Evolutionary conservation across 106 monocot species (phyloP).

Genomic region (Vanilla planifolia): DNA sequence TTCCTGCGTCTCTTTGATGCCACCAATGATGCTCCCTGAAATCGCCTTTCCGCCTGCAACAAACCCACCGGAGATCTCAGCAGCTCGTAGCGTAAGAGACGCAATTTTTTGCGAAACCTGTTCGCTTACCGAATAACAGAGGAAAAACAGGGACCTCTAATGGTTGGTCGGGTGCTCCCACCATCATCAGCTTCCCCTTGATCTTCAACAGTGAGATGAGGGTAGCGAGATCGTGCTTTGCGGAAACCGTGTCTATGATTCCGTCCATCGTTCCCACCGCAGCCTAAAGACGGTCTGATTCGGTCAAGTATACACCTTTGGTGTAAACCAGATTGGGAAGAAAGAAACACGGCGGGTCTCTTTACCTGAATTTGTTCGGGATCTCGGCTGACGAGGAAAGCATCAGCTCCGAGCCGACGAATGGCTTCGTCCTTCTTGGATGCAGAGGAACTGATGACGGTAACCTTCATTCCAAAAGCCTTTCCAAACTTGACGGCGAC

Average conservation of each 20-base stretch:
- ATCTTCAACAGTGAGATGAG: slow-evolving; percentile 47
- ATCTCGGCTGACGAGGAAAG: slow-evolving; percentile 46
- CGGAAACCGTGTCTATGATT: slow-evolving; percentile 81
- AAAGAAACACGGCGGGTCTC: no score
- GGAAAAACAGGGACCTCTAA: slow-evolving; percentile 43
- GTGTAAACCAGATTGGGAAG: background rate
- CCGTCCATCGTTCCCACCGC: slow-evolving; percentile 74
- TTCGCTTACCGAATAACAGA: slow-evolving; percentile 32
- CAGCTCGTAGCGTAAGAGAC: no score
- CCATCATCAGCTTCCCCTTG: slow-evolving; percentile 54
- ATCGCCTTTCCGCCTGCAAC: slow-evolving; percentile 29
- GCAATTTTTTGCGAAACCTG: background rate
- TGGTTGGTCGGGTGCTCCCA: slow-evolving; percentile 61
- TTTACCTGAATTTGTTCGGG: slow-evolving; percentile 56
- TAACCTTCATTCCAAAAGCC: slow-evolving; percentile 76
- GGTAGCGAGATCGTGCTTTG: slow-evolving; percentile 30
- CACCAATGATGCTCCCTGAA: slow-evolving; percentile 40
- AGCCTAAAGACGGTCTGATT: slow-evolving; percentile 21
- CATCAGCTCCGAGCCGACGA: slow-evolving; percentile 53
- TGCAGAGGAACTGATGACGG: slow-evolving; percentile 60
- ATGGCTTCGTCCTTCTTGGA: slow-evolving; percentile 55
- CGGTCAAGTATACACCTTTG: no score
- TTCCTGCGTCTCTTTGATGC: slow-evolving; percentile 18
- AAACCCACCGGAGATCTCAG: background rate
- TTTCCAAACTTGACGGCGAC: slow-evolving; percentile 78